Evolutionary conservation across 116 monocot genomes (phyloP).

Genomic region (Posidonia oceanica): DNA sequence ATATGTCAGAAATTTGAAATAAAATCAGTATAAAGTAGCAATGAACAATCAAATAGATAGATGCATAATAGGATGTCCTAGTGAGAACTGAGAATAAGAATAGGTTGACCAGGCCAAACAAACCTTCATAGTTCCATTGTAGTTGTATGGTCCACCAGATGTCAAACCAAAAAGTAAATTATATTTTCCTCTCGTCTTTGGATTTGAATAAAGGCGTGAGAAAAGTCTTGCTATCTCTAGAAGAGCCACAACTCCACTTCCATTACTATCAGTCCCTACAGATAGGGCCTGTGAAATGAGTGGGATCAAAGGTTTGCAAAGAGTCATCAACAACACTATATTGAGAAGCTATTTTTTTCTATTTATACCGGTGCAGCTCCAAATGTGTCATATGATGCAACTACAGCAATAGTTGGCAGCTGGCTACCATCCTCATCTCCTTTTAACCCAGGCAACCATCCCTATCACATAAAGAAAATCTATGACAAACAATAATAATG

Average conservation of each 20-base stretch:
- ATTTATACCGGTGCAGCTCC: slow-evolving; percentile 88
- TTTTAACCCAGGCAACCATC: slow-evolving; percentile 92
- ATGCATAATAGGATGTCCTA: not conserved
- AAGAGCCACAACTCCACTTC: slow-evolving; percentile 91
- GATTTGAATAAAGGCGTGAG: slow-evolving; percentile 81
- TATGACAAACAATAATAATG: not conserved
- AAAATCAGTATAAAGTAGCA: not conserved
- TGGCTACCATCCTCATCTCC: slow-evolving; percentile 65
- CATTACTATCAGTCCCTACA: slow-evolving; percentile 92
- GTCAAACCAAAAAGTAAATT: slow-evolving; percentile 98
- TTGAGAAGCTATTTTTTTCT: not conserved
- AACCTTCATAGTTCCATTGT: slow-evolving; percentile 96
- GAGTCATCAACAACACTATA: not conserved
- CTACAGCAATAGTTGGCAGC: slow-evolving; percentile 92
- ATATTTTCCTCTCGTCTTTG: slow-evolving; percentile 85
- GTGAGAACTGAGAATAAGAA: not conserved
- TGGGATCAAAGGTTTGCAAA: not conserved
- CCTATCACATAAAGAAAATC: slow-evolving; percentile 31
- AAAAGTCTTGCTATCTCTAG: slow-evolving; percentile 94
- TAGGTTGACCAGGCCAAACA: not conserved
- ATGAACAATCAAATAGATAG: not conserved
- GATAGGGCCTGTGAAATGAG: slow-evolving; percentile 54
- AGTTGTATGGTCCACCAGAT: slow-evolving; percentile 99
- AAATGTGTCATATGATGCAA: slow-evolving; percentile 98
- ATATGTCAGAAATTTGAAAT: not conserved